A percentile compares a stretch with the other conserved stretches of the same genome.
phyloP scores from a whole-genome alignment of 2,329 filamentous ascomycete species.

The Trichoderma sp. region DNA sequence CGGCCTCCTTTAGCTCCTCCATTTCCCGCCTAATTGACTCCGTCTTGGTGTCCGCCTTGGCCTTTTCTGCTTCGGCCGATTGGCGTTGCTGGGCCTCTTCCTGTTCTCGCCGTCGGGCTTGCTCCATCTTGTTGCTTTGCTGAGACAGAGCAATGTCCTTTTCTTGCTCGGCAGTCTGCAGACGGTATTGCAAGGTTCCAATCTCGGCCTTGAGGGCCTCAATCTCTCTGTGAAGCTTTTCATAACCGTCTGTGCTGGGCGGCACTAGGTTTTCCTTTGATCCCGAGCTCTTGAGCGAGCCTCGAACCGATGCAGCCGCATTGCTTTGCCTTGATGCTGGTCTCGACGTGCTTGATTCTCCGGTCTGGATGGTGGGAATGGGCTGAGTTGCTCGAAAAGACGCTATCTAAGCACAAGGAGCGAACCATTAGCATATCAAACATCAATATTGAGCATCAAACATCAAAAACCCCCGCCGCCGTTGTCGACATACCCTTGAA shows the following conservation, averaged over 20 bases:
- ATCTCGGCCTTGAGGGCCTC: slow-evolving; percentile 88
- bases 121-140: slow-evolving; percentile 79
- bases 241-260: slow-evolving; percentile 57
- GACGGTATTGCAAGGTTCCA: slow-evolving; percentile 81
- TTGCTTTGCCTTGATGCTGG: slow-evolving; percentile 43
- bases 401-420: slow-evolving; percentile 35
- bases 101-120: slow-evolving; percentile 76
- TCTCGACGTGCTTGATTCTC: slow-evolving; percentile 40
- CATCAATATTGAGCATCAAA: not conserved
- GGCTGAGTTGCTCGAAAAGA: slow-evolving; percentile 53
- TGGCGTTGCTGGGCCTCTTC: slow-evolving; percentile 72
- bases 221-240: slow-evolving; percentile 53
- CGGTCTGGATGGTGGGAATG: slow-evolving; percentile 58
- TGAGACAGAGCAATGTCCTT: slow-evolving; percentile 75
- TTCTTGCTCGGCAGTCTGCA: slow-evolving; percentile 84
- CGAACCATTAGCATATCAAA: not conserved
- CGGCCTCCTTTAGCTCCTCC: slow-evolving; percentile 47
- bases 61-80: slow-evolving; percentile 54
- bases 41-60: slow-evolving; percentile 48
- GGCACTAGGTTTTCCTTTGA: slow-evolving; percentile 59
- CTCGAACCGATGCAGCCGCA: slow-evolving; percentile 40
- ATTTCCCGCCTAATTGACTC: slow-evolving; percentile 52
- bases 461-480: not conserved
- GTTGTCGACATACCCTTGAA: slow-evolving; percentile 37
- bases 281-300: slow-evolving; percentile 56